phyloP scores from a whole-genome alignment of 2,329 filamentous ascomycete species.

The Seiridium unicorne region DNA sequence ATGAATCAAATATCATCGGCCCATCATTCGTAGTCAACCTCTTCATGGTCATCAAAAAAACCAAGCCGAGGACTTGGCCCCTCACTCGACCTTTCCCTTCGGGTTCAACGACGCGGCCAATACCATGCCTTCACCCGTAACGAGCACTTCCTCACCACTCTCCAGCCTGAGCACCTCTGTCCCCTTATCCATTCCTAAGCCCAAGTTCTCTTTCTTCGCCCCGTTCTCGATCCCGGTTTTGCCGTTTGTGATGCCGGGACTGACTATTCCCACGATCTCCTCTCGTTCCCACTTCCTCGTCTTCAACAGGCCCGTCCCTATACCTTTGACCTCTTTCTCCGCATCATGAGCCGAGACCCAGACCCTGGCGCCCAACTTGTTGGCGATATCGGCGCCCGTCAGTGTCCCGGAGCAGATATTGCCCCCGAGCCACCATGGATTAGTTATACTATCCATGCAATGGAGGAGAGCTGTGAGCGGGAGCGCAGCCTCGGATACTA shows the following conservation, averaged over 20 bases:
- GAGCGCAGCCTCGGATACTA: slow-evolving; percentile 54
- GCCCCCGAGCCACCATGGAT: slow-evolving; percentile 62
- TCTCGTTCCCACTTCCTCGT: slow-evolving; percentile 41
- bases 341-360: slow-evolving; percentile 65
- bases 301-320: slow-evolving; percentile 49
- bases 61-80: too few relatives aligned
- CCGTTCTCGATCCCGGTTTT: not conserved
- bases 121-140: slow-evolving; percentile 38
- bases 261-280: slow-evolving; percentile 39
- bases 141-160: slow-evolving; percentile 40
- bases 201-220: not conserved
- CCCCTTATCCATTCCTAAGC: slow-evolving; percentile 9
- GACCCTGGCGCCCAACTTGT: slow-evolving; percentile 47
- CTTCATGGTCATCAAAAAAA: too few relatives aligned
- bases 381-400: slow-evolving; percentile 55
- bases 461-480: slow-evolving; percentile 65
- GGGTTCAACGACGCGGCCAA: slow-evolving; percentile 9
- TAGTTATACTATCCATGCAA: slow-evolving; percentile 58
- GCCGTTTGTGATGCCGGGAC: not conserved
- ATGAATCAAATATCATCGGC: too few relatives aligned
- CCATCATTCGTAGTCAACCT: too few relatives aligned
- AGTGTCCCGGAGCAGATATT: slow-evolving; percentile 56
- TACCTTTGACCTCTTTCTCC: slow-evolving; percentile 53
- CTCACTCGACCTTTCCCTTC: not conserved
- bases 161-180: slow-evolving; percentile 42